These are phyloP conservation scores for Candida suzukii DNA, from an alignment of 805 yeast species.

Conservation along the genomic window DNA sequence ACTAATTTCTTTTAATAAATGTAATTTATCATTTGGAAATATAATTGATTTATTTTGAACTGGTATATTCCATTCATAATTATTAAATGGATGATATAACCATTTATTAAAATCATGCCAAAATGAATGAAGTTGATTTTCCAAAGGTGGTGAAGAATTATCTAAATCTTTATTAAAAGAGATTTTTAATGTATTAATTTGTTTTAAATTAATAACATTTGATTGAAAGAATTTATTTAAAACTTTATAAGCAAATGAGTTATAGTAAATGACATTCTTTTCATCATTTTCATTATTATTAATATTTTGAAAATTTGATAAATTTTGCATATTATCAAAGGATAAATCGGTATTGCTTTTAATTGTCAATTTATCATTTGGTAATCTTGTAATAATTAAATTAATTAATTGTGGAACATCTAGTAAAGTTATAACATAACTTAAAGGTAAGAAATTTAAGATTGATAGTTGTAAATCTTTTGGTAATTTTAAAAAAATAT, in stretches of 20 bases:
- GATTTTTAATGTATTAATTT: background rate
- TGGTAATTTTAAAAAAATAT: background rate
- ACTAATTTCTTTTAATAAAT: background rate
- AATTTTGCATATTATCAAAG: background rate
- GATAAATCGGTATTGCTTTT: background rate
- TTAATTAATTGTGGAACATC: background rate
- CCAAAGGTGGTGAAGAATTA: background rate
- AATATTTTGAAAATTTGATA: background rate
- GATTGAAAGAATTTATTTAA: background rate
- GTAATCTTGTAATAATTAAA: background rate
- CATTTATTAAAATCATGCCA: background rate
- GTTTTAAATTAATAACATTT: too few relatives aligned
- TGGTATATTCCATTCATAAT: background rate
- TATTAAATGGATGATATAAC: background rate
- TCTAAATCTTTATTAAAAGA: background rate
- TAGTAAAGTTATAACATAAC: background rate
- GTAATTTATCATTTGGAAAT: background rate
- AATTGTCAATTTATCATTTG: background rate
- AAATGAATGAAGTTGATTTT: background rate
- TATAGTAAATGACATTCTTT: background rate
- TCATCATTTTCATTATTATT: background rate
- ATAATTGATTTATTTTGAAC: background rate
- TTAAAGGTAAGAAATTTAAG: background rate
- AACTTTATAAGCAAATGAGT: background rate
- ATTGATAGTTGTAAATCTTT: background rate